Evolutionary conservation across 805 yeast genomes (phyloP).

Genomic region (Scheffersomyces ergatensis): DNA sequence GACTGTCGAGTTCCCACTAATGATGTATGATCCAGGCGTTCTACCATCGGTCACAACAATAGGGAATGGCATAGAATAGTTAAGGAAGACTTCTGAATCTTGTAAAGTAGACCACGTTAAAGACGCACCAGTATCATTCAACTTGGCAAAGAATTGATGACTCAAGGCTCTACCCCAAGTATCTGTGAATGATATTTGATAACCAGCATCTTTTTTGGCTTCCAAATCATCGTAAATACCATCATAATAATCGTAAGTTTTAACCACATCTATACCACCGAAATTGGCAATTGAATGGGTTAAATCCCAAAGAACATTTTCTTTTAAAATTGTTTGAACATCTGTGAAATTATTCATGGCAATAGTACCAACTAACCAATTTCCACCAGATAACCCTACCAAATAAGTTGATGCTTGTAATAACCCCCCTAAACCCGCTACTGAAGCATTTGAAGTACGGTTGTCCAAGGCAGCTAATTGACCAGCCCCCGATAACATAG

Average conservation of each 20-base stretch:
- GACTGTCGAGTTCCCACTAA: conserved; percentile 35
- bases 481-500: conserved; percentile 86
- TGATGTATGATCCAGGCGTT: conserved; percentile 27
- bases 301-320: conserved; percentile 34
- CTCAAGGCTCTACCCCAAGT: conserved; percentile 43
- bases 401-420: conserved; percentile 71
- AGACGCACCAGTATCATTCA: conserved; percentile 22
- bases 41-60: conserved; percentile 38
- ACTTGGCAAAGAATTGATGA: conserved; percentile 34
- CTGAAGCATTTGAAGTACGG: conserved; percentile 52
- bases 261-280: conserved; percentile 56
- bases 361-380: conserved; percentile 65
- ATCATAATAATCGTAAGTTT: conserved; percentile 55
- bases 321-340: conserved; percentile 35
- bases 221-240: conserved; percentile 24
- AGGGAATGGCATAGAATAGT: conserved; percentile 38
- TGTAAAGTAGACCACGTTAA: conserved; percentile 31
- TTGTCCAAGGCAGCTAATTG: conserved; percentile 76
- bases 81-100: conserved; percentile 19
- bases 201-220: conserved; percentile 35
- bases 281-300: conserved; percentile 69
- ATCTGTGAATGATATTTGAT: conserved; percentile 36
- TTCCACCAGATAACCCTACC: conserved; percentile 66
- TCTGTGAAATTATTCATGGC: conserved; percentile 58
- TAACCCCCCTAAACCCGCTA: conserved; percentile 71